Percentiles rank a stretch among this genome's conserved stretches.
Conservation (phyloP, 805 yeast species). For the Kuraishia molischiana region DNA sequence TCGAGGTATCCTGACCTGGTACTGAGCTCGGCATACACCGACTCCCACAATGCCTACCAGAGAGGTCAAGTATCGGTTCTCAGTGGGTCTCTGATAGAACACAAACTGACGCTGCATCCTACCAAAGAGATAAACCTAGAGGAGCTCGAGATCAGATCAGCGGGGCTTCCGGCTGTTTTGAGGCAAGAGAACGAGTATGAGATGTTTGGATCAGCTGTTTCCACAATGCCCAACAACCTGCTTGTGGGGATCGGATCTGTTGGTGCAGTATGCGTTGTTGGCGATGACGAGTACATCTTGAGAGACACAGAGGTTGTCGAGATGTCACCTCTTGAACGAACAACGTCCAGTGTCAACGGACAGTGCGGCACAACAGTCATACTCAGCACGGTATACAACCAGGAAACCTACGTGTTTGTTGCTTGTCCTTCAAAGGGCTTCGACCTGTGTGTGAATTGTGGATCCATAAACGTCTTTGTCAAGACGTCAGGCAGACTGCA, state of each 20-base stretch:
- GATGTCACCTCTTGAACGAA: slow-evolving; percentile 3
- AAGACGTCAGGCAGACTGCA: not conserved
- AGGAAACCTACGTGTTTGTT: slow-evolving; percentile 13
- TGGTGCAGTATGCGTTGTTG: slow-evolving; percentile 25
- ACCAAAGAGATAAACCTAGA: slow-evolving; percentile 3
- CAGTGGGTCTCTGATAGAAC: slow-evolving; percentile 14
- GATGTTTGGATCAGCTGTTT: slow-evolving; percentile 28
- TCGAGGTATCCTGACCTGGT: slow-evolving; percentile 32
- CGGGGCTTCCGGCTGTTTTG: slow-evolving; percentile 11
- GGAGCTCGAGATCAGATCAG: slow-evolving; percentile 5
- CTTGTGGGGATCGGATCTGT: slow-evolving; percentile 29
- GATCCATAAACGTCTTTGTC: slow-evolving; percentile 23
- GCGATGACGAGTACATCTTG: slow-evolving; percentile 2
- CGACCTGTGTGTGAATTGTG: slow-evolving; percentile 24
- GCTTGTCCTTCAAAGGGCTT: slow-evolving; percentile 19
- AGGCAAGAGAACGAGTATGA: slow-evolving; percentile 21
- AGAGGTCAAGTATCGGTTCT: slow-evolving; percentile 24
- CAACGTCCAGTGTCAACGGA: slow-evolving; percentile 12
- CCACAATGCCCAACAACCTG: slow-evolving; percentile 14
- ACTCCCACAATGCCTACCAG: slow-evolving; percentile 15
- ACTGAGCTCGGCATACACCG: slow-evolving; percentile 31
- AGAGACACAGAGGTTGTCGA: not conserved
- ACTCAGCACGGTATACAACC: slow-evolving; percentile 10
- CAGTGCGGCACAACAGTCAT: slow-evolving; percentile 18
- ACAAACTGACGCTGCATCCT: not conserved